Percentiles rank a stretch among this genome's conserved stretches.
Conservation (phyloP, 768 basidiomycete species). For the Leccinum boreale region DNA sequence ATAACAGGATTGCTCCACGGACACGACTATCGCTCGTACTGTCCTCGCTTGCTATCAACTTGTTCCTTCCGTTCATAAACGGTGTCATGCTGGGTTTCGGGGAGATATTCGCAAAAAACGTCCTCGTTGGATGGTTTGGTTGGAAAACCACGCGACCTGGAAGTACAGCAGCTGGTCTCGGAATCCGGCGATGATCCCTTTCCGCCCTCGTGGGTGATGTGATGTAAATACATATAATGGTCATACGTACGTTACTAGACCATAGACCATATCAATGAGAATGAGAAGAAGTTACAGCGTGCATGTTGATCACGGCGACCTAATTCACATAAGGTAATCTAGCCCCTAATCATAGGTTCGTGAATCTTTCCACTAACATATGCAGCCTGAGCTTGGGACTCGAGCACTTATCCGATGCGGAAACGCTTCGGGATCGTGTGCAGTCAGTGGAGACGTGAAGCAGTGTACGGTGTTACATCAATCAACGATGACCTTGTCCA, state of each 20-base stretch:
- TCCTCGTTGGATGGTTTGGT: conserved; percentile 54
- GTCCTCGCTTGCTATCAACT: conserved; percentile 78
- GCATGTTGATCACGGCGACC: too few species aligned
- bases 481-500: background rate
- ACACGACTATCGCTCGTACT: conserved; percentile 67
- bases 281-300: too few species aligned
- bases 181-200: conserved; percentile 23
- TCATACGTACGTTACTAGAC: conserved; percentile 31
- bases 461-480: too few species aligned
- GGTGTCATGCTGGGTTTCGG: conserved; percentile 97
- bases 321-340: too few species aligned
- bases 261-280: too few species aligned
- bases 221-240: conserved; percentile 17
- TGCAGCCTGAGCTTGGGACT: too few species aligned
- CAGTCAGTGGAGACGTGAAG: too few species aligned
- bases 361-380: too few species aligned
- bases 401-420: too few species aligned
- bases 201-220: background rate
- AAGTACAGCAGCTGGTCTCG: conserved; percentile 22
- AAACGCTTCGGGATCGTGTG: too few species aligned
- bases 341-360: too few species aligned
- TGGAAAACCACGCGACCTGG: conserved; percentile 34
- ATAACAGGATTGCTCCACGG: conserved; percentile 58
- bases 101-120: conserved; percentile 84
- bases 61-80: conserved; percentile 85